phyloP scores from a whole-genome alignment of 169 alveolate species.

The Toxoplasma gondii region DNA sequence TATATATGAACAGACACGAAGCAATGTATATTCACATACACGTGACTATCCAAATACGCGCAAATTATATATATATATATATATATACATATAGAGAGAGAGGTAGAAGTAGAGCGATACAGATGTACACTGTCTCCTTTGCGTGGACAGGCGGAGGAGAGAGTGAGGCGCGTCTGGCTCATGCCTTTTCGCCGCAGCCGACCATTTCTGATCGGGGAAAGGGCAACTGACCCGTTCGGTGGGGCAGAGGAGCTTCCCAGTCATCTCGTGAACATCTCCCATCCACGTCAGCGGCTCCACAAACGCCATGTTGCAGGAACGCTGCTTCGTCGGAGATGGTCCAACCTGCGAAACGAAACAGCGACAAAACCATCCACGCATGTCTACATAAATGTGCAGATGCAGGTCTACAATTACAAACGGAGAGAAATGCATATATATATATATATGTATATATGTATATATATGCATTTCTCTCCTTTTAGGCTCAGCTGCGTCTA shows the following conservation, averaged over 20 bases:
- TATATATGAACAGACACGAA: no score
- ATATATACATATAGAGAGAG: neutral
- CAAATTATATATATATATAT: no score
- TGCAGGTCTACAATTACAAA: neutral
- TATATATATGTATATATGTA: no score
- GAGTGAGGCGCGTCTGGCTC: no score
- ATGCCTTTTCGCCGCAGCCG: no score
- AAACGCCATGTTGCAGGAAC: constrained; percentile 77
- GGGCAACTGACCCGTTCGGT: constrained; percentile 47
- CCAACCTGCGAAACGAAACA: neutral
- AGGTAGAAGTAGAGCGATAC: neutral
- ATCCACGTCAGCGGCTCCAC: constrained; percentile 71
- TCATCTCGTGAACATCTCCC: constrained; percentile 26
- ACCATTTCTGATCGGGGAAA: neutral
- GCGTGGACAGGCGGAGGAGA: no score
- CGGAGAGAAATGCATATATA: no score
- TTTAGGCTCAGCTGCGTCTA: no score
- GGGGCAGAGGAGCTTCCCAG: constrained; percentile 42
- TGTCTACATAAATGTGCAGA: neutral
- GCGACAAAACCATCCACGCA: neutral
- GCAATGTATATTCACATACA: no score
- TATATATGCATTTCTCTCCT: no score
- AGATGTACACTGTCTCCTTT: no score
- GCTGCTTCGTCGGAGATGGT: constrained; percentile 1
- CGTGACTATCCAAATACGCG: no score